These are phyloP conservation scores for Saccharomyces hybrid DNA, from an alignment of 1,139 yeast genomes.

Conservation along the genomic window DNA sequence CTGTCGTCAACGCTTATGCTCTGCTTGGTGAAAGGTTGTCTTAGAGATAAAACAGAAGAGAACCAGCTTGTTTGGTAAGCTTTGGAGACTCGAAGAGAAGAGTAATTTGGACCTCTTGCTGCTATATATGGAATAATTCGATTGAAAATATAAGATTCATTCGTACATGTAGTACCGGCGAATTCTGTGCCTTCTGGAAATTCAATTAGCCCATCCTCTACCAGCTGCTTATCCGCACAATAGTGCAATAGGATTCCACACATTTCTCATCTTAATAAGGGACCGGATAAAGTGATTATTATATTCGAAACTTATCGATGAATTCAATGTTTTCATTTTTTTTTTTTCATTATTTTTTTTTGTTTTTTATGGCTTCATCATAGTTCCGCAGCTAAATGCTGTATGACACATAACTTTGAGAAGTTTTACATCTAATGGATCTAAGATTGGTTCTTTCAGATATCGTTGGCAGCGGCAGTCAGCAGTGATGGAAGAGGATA, in stretches of 20 bases:
- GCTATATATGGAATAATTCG: conserved; percentile 39
- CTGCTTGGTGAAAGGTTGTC: conserved; percentile 71
- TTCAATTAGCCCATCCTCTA: conserved; percentile 11
- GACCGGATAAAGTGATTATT: neutral
- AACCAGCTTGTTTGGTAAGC: conserved; percentile 25
- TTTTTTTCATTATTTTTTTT: neutral
- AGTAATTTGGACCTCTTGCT: conserved; percentile 51
- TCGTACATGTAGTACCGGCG: conserved; percentile 13
- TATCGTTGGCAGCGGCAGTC: neutral
- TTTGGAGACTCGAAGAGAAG: conserved; percentile 19
- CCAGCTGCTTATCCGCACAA: conserved; percentile 1
- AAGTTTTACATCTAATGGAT: neutral
- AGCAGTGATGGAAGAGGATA: conserved; percentile 3
- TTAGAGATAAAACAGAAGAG: conserved; percentile 67
- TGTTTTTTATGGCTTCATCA: neutral
- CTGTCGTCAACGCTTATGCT: conserved; percentile 41
- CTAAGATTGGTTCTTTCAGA: neutral
- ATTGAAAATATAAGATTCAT: conserved; percentile 16
- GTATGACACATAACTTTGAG: neutral
- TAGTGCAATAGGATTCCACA: conserved; percentile 39
- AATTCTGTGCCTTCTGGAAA: conserved; percentile 25
- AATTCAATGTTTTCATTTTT: neutral
- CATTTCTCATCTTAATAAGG: conserved; percentile 25
- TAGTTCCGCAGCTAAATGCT: neutral
- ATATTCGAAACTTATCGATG: neutral